Base-by-base conservation (phyloP, 2,329 filamentous ascomycete genomes). In the Pseudopithomyces maydicus region DNA sequence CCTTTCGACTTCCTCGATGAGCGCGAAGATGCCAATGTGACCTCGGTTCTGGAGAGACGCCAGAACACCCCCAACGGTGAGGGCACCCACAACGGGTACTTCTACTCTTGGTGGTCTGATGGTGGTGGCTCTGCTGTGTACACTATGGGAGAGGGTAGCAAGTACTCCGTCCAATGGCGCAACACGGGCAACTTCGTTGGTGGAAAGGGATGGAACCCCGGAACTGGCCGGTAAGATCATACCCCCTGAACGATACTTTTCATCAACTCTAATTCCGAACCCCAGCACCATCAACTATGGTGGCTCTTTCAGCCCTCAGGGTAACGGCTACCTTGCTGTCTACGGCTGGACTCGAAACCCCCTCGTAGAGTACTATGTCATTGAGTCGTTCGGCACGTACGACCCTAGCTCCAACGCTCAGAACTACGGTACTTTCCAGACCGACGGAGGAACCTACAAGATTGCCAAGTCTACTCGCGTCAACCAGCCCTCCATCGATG, bases 41-140 rank as follows among this genome's bases (percentile, higher is more conserved):
- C 58, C 35, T 58, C 62, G 19, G 50, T 59, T 11, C 51, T 67
- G n/a, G 61, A 63, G 48, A 65, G 56, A 43, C 56, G 54, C 56
- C 55, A 54, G 50, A 36, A 17, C 14, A 54, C 51, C 32, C 41
- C 51, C 51, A 45, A 49, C 41, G 46, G 48, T 43, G 44, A 55
- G 29, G 56, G 56, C 14, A 29, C 33, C 47, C 57, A 69, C 57
- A 70, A 64, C 49, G 59, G 62, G 46, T 87, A 79, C 74, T 87
- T 82, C 77, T 87, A 84, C 72, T 84, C 82, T 8, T 86, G 80
- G 77, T 88, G 83, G 83, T 84, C 80, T 44, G 83, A 86, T 55
- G 80, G 80, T 35, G 73, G 69, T 10, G 64, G 63, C 19, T 57
- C 48, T 11, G 67, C 64, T 5, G 57, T 55, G 6, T 71, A 67